Base-by-base conservation (phyloP, 768 basidiomycete species). In the Mycena belliarum region DNA sequence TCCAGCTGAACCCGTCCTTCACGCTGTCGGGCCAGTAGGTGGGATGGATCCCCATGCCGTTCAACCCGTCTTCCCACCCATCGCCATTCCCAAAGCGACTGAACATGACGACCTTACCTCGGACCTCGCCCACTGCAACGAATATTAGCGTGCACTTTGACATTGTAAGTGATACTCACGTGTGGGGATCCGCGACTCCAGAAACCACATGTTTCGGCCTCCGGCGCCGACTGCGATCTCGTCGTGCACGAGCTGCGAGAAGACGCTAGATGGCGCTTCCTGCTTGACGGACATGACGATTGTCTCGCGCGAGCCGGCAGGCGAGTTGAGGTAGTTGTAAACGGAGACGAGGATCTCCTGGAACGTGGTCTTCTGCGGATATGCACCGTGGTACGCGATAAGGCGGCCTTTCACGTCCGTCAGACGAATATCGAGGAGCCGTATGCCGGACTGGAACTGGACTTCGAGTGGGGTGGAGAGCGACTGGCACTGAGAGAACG, bases 241-340 rank as follows among this genome's bases (percentile, higher is more conserved):
- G 40, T 83, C 74, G 33, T 80, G 82, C 10, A 95, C 88, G 11
- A 86, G 71, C 28, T 70, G 63, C 2, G 90, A 89, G 70, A 95
- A 94, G 7, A 73, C 55, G 20, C 64, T 70, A 6, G 76, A 68
- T 55, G 77, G 84, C 63, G 92, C 88, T 69, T 98, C 95, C 68
- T 95, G 90, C 71, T 96, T 95, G 68, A 98, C 82, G 16, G 88
- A 94, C 76, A 95, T 85, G 26, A 97, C 82, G 33, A 97, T 70
- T 0, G 89, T 89, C 70, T 96, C 95, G 26, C 76, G 78, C 10
- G 74, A 76, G 1, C 89, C 82, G 4, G 65, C 63, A 0, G 84
- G 78, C 0, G 81, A 76, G 9, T 79, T 79, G 37, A 95, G 82
- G 72, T 91, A 96, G 4, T 71, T 61, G 63, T 86, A 77, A 10